Base-by-base conservation (phyloP, 108 stramenopile species). In the Cyclotella baltica region DNA sequence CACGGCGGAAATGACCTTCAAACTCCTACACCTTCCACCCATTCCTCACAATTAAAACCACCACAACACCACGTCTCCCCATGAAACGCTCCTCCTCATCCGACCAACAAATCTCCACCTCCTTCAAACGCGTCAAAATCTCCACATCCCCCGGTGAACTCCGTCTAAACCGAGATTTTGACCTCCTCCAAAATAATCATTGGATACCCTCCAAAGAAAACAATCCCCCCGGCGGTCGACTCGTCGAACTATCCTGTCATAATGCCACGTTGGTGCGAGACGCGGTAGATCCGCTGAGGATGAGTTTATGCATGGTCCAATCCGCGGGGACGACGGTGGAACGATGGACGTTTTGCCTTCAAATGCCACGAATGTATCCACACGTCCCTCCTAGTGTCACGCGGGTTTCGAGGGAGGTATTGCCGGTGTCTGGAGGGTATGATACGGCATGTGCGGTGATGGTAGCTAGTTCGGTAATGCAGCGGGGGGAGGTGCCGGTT, bases 341-440 rank as follows among this genome's bases (percentile, higher is more conserved):
- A 67, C 84, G 70, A 40, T 84, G 76, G 72, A 77, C 43, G 43
- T 90, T 68, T 33, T 64, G 58, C 64, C 81, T 92, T 76, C 86
- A 83, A 55, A 76, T 92, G 36, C 91, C 91, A 43, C 73, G 91
- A 61, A 89, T 92, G 91, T 92, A 89, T 75, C 91, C 91, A 38
- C 91, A 92, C 58, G 78, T 69, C 10, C 86, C 88, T 35, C 91
- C 91, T 9, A 70, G 67, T 23, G 72, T 92, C 0, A 66, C 77
- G 18, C 76, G 86, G 0, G 83, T 88, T 37, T 76, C 82, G 15
- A 59, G 82, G 59, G 82, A 83, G 35, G 25, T 67, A 13, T 31
- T 72, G 0, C 51, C 74, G 10, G 70, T 46, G 43, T 56, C 30
- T 27, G 28, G 47, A 52, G 3, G 27, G 15, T 2, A 43, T 50